These are phyloP conservation scores for Phytophthora tentaculata DNA, from an alignment of 352 stramenopile genomes.

Conservation along the genomic window DNA sequence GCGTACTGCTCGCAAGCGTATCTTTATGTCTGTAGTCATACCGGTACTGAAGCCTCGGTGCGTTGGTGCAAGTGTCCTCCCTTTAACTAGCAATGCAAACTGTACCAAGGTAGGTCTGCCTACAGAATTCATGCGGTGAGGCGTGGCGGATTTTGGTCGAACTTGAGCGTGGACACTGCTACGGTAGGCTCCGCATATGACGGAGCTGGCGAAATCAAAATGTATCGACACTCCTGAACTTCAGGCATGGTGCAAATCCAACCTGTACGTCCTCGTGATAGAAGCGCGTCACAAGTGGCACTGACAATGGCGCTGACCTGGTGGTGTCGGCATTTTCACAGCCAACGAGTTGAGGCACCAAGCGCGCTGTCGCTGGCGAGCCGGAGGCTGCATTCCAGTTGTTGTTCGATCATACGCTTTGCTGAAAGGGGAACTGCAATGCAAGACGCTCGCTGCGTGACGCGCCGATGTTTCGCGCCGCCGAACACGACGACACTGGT, in stretches of 20 bases:
- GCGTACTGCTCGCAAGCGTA: conserved; percentile 15
- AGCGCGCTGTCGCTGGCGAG: not conserved
- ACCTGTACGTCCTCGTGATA: conserved; percentile 15
- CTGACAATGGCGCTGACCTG: conserved; percentile 26
- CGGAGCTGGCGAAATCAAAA: conserved; percentile 12
- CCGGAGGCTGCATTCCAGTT: conserved; percentile 11
- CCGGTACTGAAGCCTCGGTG: conserved; percentile 17
- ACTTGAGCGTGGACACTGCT: conserved; percentile 5
- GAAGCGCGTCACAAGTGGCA: conserved; percentile 19
- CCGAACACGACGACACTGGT: conserved; percentile 19
- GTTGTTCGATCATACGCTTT: conserved; percentile 26
- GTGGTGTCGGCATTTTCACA: not conserved
- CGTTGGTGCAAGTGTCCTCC: conserved; percentile 5
- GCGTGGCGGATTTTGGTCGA: not conserved
- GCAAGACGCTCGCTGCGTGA: conserved; percentile 21
- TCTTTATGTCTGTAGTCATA: conserved; percentile 21
- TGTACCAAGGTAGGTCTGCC: not conserved
- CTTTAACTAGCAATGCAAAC: conserved; percentile 29
- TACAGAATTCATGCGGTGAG: not conserved
- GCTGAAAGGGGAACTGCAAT: conserved; percentile 27
- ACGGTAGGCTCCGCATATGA: conserved; percentile 10
- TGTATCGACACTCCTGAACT: conserved; percentile 7
- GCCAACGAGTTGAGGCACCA: not conserved
- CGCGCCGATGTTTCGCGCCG: conserved; percentile 32
- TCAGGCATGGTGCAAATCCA: conserved; percentile 18